These are phyloP conservation scores for Herpetomonas muscarum DNA, from an alignment of 208 protist genomes.

Conservation along the genomic window DNA sequence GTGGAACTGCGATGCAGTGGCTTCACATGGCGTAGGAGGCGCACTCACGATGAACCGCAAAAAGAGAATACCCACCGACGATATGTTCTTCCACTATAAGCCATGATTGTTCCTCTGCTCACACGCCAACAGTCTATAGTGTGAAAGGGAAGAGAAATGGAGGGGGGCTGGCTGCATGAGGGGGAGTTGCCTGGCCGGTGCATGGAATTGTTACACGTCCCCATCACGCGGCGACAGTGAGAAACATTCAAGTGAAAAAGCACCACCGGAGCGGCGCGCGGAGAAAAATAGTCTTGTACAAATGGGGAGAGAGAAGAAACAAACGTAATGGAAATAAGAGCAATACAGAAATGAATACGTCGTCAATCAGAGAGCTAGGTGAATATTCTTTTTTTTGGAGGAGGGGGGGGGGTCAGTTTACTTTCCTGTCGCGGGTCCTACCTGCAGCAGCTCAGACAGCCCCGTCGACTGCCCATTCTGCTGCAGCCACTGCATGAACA, in stretches of 20 bases:
- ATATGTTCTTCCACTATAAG: no score
- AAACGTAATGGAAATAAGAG: neutral
- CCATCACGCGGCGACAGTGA: no score
- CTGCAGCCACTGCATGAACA: constrained; percentile 86
- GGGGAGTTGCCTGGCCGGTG: no score
- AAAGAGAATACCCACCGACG: no score
- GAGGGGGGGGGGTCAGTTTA: neutral
- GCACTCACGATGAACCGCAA: neutral
- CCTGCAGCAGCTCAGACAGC: constrained; percentile 61
- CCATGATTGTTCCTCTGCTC: no score
- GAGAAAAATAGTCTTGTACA: constrained; percentile 1
- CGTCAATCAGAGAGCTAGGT: neutral
- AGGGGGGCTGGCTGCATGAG: no score
- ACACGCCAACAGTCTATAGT: no score
- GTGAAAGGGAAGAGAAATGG: no score
- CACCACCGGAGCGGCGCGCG: neutral
- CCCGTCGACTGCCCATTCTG: constrained; percentile 70
- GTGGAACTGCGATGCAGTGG: no score
- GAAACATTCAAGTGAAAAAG: neutral
- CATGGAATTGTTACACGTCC: no score
- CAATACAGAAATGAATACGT: neutral
- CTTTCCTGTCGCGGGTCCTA: neutral
- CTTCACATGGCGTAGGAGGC: neutral
- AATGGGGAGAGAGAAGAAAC: neutral
- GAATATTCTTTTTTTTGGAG: neutral